Conservation (phyloP, 768 basidiomycete genomes). For the Udeniomyces megalosporus region DNA sequence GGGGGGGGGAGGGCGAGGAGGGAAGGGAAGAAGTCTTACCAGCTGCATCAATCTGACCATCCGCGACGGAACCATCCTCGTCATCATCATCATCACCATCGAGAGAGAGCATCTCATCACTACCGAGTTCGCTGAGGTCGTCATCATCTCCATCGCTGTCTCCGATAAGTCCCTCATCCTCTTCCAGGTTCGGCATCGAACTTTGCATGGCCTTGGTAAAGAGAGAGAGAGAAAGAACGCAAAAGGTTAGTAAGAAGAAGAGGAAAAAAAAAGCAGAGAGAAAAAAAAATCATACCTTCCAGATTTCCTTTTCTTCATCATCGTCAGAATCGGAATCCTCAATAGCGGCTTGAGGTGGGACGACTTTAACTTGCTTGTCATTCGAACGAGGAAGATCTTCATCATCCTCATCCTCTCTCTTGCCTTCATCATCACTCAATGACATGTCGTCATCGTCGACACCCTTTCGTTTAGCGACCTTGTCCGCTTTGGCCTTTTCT, state of each 20-base stretch:
- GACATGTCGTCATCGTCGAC: slow-evolving; percentile 28
- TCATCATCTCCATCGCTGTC: slow-evolving; percentile 21
- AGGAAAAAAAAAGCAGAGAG: too few species aligned
- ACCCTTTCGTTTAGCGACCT: slow-evolving; percentile 37
- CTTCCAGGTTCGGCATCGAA: slow-evolving; percentile 50
- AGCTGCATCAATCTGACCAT: slow-evolving; percentile 33
- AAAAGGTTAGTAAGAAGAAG: too few species aligned
- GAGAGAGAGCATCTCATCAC: background rate
- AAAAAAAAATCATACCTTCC: slow-evolving; percentile 50
- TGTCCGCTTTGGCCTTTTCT: slow-evolving; percentile 37
- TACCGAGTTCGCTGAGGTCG: slow-evolving; percentile 4
- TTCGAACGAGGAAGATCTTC: slow-evolving; percentile 22
- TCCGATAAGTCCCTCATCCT: slow-evolving; percentile 28
- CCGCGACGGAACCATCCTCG: slow-evolving; percentile 19
- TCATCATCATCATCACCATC: slow-evolving; percentile 12
- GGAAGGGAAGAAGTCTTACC: too few species aligned
- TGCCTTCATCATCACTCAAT: slow-evolving; percentile 18
- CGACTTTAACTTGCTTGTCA: slow-evolving; percentile 22
- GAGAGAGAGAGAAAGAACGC: background rate
- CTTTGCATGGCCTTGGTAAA: slow-evolving; percentile 63
- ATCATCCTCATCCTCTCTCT: slow-evolving; percentile 11
- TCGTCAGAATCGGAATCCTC: slow-evolving; percentile 17
- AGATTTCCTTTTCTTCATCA: slow-evolving; percentile 40
- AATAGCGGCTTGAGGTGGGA: background rate
- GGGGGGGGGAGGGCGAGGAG: slow-evolving; percentile 26